Conservation (phyloP, 2,329 filamentous ascomycete genomes). For the Venturia effusa region DNA sequence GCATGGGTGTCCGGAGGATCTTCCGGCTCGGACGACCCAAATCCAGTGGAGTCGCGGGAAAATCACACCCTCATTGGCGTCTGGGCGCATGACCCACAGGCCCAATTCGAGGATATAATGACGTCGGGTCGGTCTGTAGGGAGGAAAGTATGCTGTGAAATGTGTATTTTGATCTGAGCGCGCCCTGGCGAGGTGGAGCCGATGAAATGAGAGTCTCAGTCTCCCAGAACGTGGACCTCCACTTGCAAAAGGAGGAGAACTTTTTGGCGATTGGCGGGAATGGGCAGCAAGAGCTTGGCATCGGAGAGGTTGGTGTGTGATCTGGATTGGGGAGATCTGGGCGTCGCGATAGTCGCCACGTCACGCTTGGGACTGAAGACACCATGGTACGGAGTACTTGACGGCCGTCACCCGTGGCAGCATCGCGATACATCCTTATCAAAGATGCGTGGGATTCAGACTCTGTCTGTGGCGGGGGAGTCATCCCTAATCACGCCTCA, state of each 20-base stretch:
- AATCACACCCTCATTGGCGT: background rate
- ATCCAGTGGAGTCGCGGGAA: background rate
- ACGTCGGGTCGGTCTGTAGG: background rate
- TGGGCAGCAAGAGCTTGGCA: background rate
- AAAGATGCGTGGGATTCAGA: background rate
- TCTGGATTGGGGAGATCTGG: background rate
- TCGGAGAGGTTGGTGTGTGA: background rate
- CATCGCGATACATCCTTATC: background rate
- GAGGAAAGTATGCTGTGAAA: no score
- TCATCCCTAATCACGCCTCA: background rate
- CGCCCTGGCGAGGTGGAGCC: background rate
- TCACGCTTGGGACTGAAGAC: no score
- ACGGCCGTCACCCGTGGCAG: background rate
- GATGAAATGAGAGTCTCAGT: background rate
- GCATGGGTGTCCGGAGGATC: background rate
- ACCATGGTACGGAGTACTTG: no score
- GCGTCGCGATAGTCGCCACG: constrained; percentile 1
- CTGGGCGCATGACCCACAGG: background rate
- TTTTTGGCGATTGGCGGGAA: background rate
- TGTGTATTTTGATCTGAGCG: background rate
- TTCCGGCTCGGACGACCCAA: background rate
- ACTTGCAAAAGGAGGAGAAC: background rate
- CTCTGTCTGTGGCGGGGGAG: background rate
- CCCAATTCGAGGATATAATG: no score
- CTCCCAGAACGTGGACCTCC: background rate